Conservation (phyloP, 2,329 filamentous ascomycete species). For the Xylariomycetidae sp. region DNA sequence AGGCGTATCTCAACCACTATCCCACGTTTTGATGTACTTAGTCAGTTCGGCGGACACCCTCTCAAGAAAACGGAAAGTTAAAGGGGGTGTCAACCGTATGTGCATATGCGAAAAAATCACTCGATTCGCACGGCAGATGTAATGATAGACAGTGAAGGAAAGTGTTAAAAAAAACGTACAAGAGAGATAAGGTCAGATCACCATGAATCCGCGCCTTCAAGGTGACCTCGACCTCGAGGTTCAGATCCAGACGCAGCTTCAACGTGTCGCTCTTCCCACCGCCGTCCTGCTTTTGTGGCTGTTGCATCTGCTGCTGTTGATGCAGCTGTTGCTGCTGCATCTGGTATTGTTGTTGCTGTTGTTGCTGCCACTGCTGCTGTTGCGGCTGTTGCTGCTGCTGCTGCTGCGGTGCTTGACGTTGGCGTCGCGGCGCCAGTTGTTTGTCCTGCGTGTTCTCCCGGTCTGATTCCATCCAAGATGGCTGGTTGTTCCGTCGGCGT, state of each 20-base stretch:
- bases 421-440: slow-evolving; percentile 21
- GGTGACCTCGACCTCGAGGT: slow-evolving; percentile 79
- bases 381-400: slow-evolving; percentile 13
- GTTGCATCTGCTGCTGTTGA: slow-evolving; percentile 21
- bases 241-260: slow-evolving; percentile 70
- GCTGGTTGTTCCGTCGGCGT: slow-evolving; percentile 28
- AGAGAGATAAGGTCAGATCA: slow-evolving; percentile 70
- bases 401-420: slow-evolving; percentile 13
- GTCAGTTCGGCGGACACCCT: too few relatives aligned
- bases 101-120: too few relatives aligned
- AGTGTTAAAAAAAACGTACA: too few relatives aligned
- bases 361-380: slow-evolving; percentile 14
- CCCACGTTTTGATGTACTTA: too few relatives aligned
- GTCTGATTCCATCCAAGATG: slow-evolving; percentile 22
- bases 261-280: slow-evolving; percentile 59
- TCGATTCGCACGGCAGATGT: too few relatives aligned
- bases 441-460: slow-evolving; percentile 23
- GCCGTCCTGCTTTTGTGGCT: slow-evolving; percentile 23
- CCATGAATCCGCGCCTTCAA: slow-evolving; percentile 83
- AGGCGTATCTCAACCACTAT: too few relatives aligned
- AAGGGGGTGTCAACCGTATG: too few relatives aligned
- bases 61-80: too few relatives aligned
- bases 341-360: slow-evolving; percentile 16
- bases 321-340: slow-evolving; percentile 19
- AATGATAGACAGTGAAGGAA: too few relatives aligned